A percentile compares a stretch with the other conserved stretches of the same genome.
Evolutionary conservation across 257 asterid species (phyloP).

Genomic region (Solanum clarkiae): DNA sequence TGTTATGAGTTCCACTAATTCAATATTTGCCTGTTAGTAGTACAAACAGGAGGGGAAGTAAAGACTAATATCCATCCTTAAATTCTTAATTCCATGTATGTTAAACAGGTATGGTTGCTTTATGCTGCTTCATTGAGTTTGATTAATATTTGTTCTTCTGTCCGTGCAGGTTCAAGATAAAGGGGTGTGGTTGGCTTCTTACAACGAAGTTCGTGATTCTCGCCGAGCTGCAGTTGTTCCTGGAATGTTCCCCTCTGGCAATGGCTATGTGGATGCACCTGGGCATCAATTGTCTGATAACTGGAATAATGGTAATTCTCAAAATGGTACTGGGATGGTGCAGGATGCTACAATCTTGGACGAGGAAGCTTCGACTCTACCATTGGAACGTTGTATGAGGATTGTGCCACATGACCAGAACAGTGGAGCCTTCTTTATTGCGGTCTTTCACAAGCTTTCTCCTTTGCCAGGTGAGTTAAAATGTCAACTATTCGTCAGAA

Average conservation of each 20-base stretch:
- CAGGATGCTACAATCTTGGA: conserved; percentile 30
- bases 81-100: not conserved
- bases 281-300: conserved; percentile 17
- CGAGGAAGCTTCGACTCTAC: conserved; percentile 68
- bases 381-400: conserved; percentile 92
- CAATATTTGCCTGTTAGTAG: not conserved
- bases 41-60: not conserved
- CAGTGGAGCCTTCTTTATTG: conserved; percentile 97
- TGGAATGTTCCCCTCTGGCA: conserved; percentile 97
- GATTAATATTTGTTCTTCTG: not conserved
- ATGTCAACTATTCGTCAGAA: not conserved
- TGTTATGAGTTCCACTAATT: not conserved
- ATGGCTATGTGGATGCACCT: conserved; percentile 30
- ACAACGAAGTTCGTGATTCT: conserved; percentile 39
- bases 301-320: conserved; percentile 13
- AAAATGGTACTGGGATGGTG: conserved; percentile 9
- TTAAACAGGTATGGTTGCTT: not conserved
- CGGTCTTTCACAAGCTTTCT: conserved; percentile 67
- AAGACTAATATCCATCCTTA: not conserved
- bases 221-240: conserved; percentile 56
- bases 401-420: conserved; percentile 97
- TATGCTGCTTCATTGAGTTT: not conserved
- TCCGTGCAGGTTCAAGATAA: conserved; percentile 68
- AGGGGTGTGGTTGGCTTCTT: conserved; percentile 67
- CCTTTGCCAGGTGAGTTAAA: conserved; percentile 47